phyloP scores from a whole-genome alignment of 1,139 yeast species.

The Yarrowia galli region DNA sequence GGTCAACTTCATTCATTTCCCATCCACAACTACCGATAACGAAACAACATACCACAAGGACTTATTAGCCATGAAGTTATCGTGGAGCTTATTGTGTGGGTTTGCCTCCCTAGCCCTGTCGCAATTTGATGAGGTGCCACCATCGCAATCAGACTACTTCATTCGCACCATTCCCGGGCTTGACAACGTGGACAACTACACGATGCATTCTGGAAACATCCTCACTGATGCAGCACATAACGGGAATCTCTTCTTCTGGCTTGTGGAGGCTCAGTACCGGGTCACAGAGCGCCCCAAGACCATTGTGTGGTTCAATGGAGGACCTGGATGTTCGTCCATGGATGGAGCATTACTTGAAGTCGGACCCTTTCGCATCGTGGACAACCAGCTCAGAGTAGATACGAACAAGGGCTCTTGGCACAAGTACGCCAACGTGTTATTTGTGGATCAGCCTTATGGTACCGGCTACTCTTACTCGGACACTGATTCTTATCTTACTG shows the following conservation, averaged over 20 bases:
- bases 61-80: conserved; percentile 2
- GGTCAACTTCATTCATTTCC: not conserved
- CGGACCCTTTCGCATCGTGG: conserved; percentile 80
- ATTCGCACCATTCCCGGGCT: conserved; percentile 17
- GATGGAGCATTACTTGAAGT: conserved; percentile 95
- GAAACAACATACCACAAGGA: not conserved
- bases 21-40: not conserved
- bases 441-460: conserved; percentile 94
- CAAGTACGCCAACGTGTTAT: conserved; percentile 75
- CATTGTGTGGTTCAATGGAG: conserved; percentile 86
- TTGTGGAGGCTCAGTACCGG: conserved; percentile 49
- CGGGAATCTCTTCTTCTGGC: conserved; percentile 83
- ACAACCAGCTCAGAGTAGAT: conserved; percentile 52
- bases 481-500: conserved; percentile 62
- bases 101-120: conserved; percentile 10
- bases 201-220: conserved; percentile 54
- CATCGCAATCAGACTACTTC: conserved; percentile 33
- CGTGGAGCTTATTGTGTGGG: conserved; percentile 18
- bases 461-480: conserved; percentile 79
- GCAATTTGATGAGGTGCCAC: conserved; percentile 16
- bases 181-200: conserved; percentile 39
- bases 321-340: conserved; percentile 92
- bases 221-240: conserved; percentile 47
- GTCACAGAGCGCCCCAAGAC: conserved; percentile 44
- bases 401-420: conserved; percentile 85